Base-by-base conservation (phyloP, 2,329 filamentous ascomycete species). In the Chaetomiaceae sp. region DNA sequence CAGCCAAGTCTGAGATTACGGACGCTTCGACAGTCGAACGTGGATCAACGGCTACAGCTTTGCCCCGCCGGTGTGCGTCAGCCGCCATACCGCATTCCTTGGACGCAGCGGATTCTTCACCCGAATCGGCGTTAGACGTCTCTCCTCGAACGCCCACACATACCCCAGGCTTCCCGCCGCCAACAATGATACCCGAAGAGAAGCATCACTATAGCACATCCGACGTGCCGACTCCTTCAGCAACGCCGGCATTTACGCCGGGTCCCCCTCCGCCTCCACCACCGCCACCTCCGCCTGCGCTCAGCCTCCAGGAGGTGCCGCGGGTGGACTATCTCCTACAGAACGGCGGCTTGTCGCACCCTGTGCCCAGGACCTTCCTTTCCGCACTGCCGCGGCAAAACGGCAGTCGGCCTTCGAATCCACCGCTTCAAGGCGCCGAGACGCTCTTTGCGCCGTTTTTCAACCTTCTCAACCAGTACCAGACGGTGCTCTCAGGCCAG, bases 241-340 rank as follows among this genome's bases (percentile, higher is more conserved):
- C 63, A 45, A 70, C 68, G 4, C 67, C 68, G 1, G 62, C 63
- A 43, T 70, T 69, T 3, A 69, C 60, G 60, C 62, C 71, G 12
- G 50, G 32, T 22, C 57, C 55, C 45, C 64, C 61, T 29, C 64
- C 63, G 1, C 64, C 68, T 3, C 68, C 74, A 4, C 68, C 68
- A 2, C 75, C 74, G 0, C 88, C 87, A 0, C 88, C 89, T 0
- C 89, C 86, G 2, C 84, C 88, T 1, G 82, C 85, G 1, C 78
- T 88, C 8, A 77, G 81, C 55, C 70, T 82, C 42, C 73, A 83
- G 35, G 81, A 88, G 33, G 76, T 83, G 11, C 91, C 91, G 1
- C 79, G 87, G 50, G 89, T 97, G 15, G 91, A 97, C 62, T 97
- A 97, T 62, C 73, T 97, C 15, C 75, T 96, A 45, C 88, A 93